A percentile compares a stretch with the other conserved stretches of the same genome.
Evolutionary conservation across 306 rosid species (phyloP).

Genomic region (Albizia julibrissin): DNA sequence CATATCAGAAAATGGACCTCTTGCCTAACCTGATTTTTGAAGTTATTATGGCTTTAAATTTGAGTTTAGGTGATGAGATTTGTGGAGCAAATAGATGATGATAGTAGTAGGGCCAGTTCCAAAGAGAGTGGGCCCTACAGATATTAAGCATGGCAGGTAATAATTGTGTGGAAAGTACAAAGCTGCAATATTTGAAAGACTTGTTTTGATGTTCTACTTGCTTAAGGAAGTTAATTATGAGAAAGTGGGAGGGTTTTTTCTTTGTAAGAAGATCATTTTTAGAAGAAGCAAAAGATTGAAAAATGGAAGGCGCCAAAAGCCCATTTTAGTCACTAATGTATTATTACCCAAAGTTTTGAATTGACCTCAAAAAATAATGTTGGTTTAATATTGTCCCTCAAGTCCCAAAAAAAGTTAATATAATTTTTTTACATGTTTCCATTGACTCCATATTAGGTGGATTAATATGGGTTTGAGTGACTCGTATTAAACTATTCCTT

Average conservation of each 20-base stretch:
- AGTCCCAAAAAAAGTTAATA: neutral
- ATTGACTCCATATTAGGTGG: neutral
- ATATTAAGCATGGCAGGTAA: conserved; percentile 23
- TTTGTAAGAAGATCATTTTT: neutral
- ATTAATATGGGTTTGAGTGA: neutral
- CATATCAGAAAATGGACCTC: conserved; percentile 23
- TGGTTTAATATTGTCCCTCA: neutral
- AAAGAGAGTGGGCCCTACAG: conserved; percentile 20
- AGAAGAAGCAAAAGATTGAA: neutral
- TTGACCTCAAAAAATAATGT: neutral
- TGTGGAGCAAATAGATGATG: conserved; percentile 24
- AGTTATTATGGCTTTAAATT: conserved; percentile 14
- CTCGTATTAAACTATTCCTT: neutral
- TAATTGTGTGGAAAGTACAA: conserved; percentile 33
- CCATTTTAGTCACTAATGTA: neutral
- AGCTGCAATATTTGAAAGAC: conserved; percentile 1
- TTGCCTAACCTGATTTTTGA: conserved; percentile 30
- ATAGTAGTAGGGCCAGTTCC: conserved; percentile 17
- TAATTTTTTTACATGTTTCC: neutral
- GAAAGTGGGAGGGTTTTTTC: neutral
- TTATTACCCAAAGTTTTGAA: neutral
- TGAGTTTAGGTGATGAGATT: conserved; percentile 24
- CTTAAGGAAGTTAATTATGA: neutral
- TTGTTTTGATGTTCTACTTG: neutral
- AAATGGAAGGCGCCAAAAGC: neutral